Evolutionary conservation across 371 early-diverging fungal genomes (phyloP).

Genomic region (Mucor lusitanicus): DNA sequence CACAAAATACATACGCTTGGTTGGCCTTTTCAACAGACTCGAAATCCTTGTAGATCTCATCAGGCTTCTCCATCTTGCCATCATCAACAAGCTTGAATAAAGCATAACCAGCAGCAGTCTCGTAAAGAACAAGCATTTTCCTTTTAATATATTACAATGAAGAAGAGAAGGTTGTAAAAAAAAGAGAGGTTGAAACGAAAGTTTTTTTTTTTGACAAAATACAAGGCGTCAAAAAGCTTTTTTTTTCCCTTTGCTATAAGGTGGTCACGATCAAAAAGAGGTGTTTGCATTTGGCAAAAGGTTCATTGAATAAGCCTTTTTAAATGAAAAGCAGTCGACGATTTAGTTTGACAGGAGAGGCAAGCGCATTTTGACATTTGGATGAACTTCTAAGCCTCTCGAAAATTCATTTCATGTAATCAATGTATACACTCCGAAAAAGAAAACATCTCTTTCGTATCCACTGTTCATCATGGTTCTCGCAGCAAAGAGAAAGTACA

Average conservation of each 20-base stretch:
- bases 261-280: not conserved
- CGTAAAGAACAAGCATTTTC: constrained; percentile 82
- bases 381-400: constrained; percentile 14
- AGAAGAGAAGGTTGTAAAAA: constrained; percentile 8
- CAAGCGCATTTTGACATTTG: not conserved
- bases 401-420: constrained; percentile 2
- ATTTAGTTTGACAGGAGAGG: constrained; percentile 2
- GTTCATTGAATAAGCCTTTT: constrained; percentile 19
- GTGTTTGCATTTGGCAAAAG: not conserved
- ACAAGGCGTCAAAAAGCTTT: not conserved
- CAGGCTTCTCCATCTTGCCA: constrained; percentile 74
- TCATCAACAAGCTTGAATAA: constrained; percentile 87
- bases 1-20: constrained; percentile 57
- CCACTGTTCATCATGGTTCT: constrained; percentile 13
- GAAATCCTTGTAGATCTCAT: constrained; percentile 77
- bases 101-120: constrained; percentile 89
- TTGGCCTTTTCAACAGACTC: constrained; percentile 79
- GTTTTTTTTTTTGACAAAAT: not conserved
- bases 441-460: not conserved
- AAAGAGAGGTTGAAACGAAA: constrained; percentile 7
- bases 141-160: constrained; percentile 8
- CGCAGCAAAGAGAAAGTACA: constrained; percentile 28
- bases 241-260: not conserved
- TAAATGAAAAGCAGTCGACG: constrained; percentile 7
- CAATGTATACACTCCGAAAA: constrained; percentile 2